Percentiles rank a stretch among this genome's conserved stretches.
These are phyloP conservation scores for Baorangia bicolor DNA, from an alignment of 768 basidiomycete genomes.

Conservation along the genomic window DNA sequence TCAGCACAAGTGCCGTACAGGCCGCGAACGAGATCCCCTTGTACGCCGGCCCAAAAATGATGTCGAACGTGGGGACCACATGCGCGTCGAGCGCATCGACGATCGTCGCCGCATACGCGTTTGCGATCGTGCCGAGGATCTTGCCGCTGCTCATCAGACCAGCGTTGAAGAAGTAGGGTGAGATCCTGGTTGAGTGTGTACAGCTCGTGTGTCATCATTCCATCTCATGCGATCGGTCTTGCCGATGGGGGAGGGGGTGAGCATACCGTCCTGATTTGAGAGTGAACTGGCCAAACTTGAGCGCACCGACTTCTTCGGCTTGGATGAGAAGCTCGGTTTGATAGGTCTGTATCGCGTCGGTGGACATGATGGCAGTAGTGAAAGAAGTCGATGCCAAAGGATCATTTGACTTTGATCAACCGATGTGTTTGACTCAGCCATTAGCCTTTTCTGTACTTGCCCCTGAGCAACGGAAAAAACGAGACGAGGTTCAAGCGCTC, in stretches of 20 bases:
- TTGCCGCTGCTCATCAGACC: slow-evolving; percentile 83
- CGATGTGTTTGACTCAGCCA: not conserved
- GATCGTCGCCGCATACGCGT: slow-evolving; percentile 84
- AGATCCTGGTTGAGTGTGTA: slow-evolving; percentile 48
- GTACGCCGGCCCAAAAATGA: slow-evolving; percentile 96
- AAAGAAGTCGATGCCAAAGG: not conserved
- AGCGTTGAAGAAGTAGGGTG: slow-evolving; percentile 98
- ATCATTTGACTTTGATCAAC: not conserved
- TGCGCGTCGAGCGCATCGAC: slow-evolving; percentile 40
- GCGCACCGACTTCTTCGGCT: slow-evolving; percentile 66
- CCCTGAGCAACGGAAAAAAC: too few relatives aligned
- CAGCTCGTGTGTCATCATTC: not conserved
- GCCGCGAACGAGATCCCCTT: slow-evolving; percentile 96
- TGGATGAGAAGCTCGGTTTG: slow-evolving; percentile 68
- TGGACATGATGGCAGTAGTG: slow-evolving; percentile 16
- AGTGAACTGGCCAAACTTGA: slow-evolving; percentile 89
- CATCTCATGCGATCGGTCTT: not conserved
- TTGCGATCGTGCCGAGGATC: slow-evolving; percentile 71
- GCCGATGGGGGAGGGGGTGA: not conserved
- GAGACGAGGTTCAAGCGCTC: too few relatives aligned
- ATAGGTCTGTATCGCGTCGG: slow-evolving; percentile 41
- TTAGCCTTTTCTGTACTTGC: slow-evolving; percentile 8
- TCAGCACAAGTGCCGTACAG: slow-evolving; percentile 72
- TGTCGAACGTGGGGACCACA: slow-evolving; percentile 55
- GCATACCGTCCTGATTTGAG: slow-evolving; percentile 93